Conservation (phyloP, 495 filamentous ascomycete species). For the Monascus purpureus region DNA sequence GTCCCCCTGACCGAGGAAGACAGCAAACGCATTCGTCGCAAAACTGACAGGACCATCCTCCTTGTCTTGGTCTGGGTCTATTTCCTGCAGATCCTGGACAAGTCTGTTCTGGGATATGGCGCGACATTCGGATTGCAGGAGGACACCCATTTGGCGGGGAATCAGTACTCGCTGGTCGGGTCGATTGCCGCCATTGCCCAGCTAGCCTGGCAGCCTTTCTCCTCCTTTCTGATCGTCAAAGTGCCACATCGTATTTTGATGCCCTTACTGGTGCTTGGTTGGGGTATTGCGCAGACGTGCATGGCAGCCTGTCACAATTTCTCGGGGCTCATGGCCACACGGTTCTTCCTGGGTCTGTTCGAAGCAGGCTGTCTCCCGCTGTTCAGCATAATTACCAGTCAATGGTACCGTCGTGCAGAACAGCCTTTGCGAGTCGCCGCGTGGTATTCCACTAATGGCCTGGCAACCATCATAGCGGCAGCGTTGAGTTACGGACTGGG, state of each 20-base stretch:
- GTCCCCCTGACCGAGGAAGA: slow-evolving; percentile 36
- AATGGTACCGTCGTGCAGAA: slow-evolving; percentile 37
- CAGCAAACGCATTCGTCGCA: slow-evolving; percentile 40
- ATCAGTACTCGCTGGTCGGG: slow-evolving; percentile 48
- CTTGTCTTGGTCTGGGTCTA: slow-evolving; percentile 50
- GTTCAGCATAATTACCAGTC: slow-evolving; percentile 37
- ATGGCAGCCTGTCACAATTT: slow-evolving; percentile 34
- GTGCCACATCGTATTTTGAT: slow-evolving; percentile 52
- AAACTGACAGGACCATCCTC: slow-evolving; percentile 46
- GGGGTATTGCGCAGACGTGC: slow-evolving; percentile 32
- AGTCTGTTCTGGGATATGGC: slow-evolving; percentile 47
- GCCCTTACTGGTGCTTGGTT: slow-evolving; percentile 41
- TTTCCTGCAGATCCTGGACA: slow-evolving; percentile 52
- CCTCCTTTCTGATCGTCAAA: slow-evolving; percentile 49
- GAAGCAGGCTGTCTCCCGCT: slow-evolving; percentile 46
- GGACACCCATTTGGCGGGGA: slow-evolving; percentile 38
- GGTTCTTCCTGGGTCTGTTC: slow-evolving; percentile 35
- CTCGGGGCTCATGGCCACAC: slow-evolving; percentile 26
- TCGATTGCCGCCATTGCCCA: slow-evolving; percentile 51
- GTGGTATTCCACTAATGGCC: slow-evolving; percentile 36
- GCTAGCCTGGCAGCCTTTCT: slow-evolving; percentile 53
- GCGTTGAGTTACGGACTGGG: slow-evolving; percentile 36
- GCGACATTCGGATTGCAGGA: slow-evolving; percentile 46
- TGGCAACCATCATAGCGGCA: slow-evolving; percentile 34
- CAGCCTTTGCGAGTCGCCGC: slow-evolving; percentile 35